Conservation (phyloP, 805 yeast genomes). For the Yamadazyma kitorensis region DNA sequence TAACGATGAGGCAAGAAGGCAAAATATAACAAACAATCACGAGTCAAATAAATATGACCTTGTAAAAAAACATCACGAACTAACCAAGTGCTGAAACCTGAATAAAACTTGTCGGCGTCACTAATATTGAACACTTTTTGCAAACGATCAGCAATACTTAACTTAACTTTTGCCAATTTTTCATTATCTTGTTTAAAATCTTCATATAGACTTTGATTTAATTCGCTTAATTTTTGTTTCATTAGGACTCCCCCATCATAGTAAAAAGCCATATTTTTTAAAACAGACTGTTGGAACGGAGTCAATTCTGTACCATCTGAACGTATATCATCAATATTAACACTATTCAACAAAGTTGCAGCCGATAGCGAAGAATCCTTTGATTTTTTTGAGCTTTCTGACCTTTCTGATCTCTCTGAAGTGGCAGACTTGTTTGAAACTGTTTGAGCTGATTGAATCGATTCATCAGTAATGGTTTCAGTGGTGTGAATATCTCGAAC, state of each 20-base stretch:
- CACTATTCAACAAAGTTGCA: slow-evolving; percentile 6
- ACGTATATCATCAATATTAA: slow-evolving; percentile 6
- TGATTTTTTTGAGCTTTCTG: too few relatives aligned
- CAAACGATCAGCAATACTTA: slow-evolving; percentile 34
- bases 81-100: slow-evolving; percentile 77
- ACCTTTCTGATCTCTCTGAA: too few relatives aligned
- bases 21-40: slow-evolving; percentile 62
- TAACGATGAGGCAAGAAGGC: slow-evolving; percentile 61
- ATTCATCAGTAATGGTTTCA: too few relatives aligned
- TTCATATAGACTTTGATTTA: too few relatives aligned
- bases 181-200: slow-evolving; percentile 12
- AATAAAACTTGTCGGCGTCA: slow-evolving; percentile 53
- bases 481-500: too few relatives aligned
- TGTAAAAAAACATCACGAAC: slow-evolving; percentile 78
- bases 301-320: slow-evolving; percentile 6
- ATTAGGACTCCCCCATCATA: slow-evolving; percentile 8
- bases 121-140: slow-evolving; percentile 40
- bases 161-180: slow-evolving; percentile 16
- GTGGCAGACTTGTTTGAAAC: too few relatives aligned
- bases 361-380: too few relatives aligned
- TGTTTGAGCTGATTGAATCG: too few relatives aligned
- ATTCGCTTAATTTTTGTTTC: slow-evolving; percentile 8
- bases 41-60: slow-evolving; percentile 79
- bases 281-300: slow-evolving; percentile 16
- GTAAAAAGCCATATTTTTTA: slow-evolving; percentile 23